phyloP scores from a whole-genome alignment of 768 basidiomycete genomes.

The Tylopilus vinaceipallidus region DNA sequence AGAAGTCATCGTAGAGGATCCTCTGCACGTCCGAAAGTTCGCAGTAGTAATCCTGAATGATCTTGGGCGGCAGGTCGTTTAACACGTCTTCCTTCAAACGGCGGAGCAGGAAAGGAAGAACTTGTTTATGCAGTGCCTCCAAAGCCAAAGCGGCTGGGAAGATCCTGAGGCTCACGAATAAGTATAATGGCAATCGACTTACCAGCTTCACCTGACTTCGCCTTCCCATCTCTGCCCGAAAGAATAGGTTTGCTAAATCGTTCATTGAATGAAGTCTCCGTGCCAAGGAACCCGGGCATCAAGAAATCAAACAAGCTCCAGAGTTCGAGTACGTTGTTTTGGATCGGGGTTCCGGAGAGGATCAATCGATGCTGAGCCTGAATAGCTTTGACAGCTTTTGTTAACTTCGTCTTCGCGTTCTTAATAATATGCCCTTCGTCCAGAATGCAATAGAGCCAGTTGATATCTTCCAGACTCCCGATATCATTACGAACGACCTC shows the following conservation, averaged over 20 bases:
- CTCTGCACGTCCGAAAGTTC: constrained; percentile 95
- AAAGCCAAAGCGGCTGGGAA: constrained; percentile 82
- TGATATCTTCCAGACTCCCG: constrained; percentile 61
- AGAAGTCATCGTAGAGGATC: constrained; percentile 91
- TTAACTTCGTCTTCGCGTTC: constrained; percentile 97
- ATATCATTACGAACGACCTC: constrained; percentile 97
- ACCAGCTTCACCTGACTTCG: constrained; percentile 95
- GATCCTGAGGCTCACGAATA: neutral
- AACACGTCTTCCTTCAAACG: constrained; percentile 97
- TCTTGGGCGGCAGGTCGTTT: constrained; percentile 94
- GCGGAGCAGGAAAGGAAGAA: constrained; percentile 94
- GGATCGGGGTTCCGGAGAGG: constrained; percentile 95
- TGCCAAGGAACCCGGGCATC: constrained; percentile 99
- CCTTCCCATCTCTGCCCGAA: constrained; percentile 92
- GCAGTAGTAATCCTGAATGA: constrained; percentile 99
- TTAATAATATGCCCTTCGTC: constrained; percentile 99
- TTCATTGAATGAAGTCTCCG: constrained; percentile 91
- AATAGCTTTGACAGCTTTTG: constrained; percentile 91
- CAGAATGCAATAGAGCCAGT: constrained; percentile 95
- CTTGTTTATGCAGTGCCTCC: constrained; percentile 97
- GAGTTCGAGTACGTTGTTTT: constrained; percentile 96
- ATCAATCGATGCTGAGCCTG: constrained; percentile 91
- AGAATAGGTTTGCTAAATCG: constrained; percentile 95
- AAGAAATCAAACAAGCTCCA: constrained; percentile 99
- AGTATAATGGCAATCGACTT: constrained; percentile 27